These are phyloP conservation scores for Prunus salicina DNA, from an alignment of 306 rosid species.

Conservation along the genomic window DNA sequence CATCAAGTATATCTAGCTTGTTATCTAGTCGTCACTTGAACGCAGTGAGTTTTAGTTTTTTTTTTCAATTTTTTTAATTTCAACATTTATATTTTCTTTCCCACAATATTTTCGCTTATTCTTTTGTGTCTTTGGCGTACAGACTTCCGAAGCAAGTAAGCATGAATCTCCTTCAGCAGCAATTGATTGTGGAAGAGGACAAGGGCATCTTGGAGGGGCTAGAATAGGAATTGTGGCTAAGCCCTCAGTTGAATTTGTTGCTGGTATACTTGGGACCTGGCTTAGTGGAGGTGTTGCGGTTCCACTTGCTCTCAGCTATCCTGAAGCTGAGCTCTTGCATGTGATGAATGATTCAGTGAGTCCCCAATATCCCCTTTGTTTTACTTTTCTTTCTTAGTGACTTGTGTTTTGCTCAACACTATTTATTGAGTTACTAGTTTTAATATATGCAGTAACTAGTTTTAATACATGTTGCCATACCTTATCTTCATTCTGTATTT, in stretches of 20 bases:
- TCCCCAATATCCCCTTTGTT: not conserved
- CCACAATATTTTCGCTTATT: not conserved
- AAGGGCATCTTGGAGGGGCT: constrained; percentile 72
- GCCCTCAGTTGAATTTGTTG: constrained; percentile 92
- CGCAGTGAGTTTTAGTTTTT: constrained; percentile 33
- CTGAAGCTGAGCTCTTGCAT: constrained; percentile 84
- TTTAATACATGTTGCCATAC: constrained; percentile 9
- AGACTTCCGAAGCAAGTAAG: constrained; percentile 12
- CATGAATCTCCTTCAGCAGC: constrained; percentile 1
- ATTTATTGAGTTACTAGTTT: not conserved
- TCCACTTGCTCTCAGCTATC: constrained; percentile 91
- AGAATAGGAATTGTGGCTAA: constrained; percentile 89
- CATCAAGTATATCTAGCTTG: constrained; percentile 57
- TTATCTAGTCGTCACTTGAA: constrained; percentile 38
- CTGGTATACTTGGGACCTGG: constrained; percentile 90
- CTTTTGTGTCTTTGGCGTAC: not conserved
- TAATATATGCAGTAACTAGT: constrained; percentile 2
- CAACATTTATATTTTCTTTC: not conserved
- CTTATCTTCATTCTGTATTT: constrained; percentile 2
- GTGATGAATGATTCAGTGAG: constrained; percentile 78
- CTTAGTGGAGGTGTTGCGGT: constrained; percentile 93
- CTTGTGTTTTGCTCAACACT: not conserved
- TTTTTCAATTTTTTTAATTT: not conserved
- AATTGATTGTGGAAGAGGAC: constrained; percentile 29
- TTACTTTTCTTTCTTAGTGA: not conserved